phyloP scores from a whole-genome alignment of 768 basidiomycete species.

The Strobilomyces dryophilus region DNA sequence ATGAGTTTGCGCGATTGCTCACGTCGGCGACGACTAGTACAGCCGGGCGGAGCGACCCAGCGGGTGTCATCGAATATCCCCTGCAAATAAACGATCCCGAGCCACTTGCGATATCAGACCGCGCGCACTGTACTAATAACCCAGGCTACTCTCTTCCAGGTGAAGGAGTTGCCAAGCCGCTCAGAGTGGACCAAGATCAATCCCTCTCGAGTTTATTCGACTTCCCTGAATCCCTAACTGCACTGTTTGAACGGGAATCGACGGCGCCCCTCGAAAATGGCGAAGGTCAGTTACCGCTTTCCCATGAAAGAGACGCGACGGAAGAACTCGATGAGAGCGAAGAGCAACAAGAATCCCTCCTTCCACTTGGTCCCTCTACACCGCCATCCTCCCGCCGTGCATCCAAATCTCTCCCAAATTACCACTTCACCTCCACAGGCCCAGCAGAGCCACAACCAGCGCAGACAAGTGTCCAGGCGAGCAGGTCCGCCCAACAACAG shows the following conservation, averaged over 20 bases:
- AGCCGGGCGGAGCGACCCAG: not conserved
- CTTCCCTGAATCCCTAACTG: not conserved
- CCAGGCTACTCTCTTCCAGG: not conserved
- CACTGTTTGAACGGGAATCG: not conserved
- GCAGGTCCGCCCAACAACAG: not conserved
- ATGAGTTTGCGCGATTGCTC: slow-evolving; percentile 9
- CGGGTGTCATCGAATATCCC: not conserved
- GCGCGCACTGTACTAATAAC: not conserved
- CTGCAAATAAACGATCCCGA: not conserved
- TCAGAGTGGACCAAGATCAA: not conserved
- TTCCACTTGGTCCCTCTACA: slow-evolving; percentile 5
- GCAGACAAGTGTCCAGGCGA: slow-evolving; percentile 3
- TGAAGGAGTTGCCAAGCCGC: not conserved
- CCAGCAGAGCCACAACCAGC: not conserved
- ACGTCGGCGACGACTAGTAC: not conserved
- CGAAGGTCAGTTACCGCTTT: not conserved
- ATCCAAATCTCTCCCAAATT: not conserved
- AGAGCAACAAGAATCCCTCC: not conserved
- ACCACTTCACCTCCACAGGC: not conserved
- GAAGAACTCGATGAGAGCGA: not conserved
- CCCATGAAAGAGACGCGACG: not conserved
- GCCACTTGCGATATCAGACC: not conserved
- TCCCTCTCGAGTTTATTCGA: not conserved
- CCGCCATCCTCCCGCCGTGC: not conserved
- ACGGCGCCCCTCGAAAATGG: not conserved